These are phyloP conservation scores for Arthroderma sp. DNA, from an alignment of 2,329 filamentous ascomycete species.

Conservation along the genomic window DNA sequence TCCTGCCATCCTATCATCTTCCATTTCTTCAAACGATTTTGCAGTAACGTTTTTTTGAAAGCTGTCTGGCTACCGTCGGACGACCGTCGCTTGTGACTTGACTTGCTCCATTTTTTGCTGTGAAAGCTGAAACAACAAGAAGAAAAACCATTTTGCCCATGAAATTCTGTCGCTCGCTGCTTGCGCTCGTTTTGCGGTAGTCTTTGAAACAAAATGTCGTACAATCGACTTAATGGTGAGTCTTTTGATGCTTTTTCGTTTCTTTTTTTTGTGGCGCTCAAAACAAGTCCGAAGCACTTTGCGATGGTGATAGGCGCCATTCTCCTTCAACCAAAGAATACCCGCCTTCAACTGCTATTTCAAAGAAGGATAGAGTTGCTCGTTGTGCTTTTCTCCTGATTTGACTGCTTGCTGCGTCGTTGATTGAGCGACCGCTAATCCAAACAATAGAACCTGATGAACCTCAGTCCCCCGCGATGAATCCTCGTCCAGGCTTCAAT, in stretches of 20 bases:
- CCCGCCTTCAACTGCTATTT: not conserved
- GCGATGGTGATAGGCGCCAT: not conserved
- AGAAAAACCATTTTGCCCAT: no score
- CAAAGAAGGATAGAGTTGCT: not conserved
- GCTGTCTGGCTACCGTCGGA: no score
- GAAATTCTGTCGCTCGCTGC: no score
- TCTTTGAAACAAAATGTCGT: not conserved
- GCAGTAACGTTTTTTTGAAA: no score
- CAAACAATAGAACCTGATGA: no score
- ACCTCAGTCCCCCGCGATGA: not conserved
- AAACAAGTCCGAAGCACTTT: not conserved
- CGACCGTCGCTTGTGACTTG: no score
- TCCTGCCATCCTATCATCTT: no score
- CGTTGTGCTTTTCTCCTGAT: not conserved
- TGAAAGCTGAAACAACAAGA: no score
- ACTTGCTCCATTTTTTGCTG: no score
- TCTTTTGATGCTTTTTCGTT: not conserved
- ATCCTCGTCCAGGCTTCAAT: constrained; percentile 7
- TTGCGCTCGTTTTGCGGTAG: no score
- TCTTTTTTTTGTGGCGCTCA: not conserved
- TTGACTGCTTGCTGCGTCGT: not conserved
- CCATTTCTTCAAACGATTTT: no score
- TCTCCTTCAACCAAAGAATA: not conserved
- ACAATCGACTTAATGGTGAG: constrained; percentile 3
- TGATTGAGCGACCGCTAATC: no score